Conservation (phyloP, 2,329 filamentous ascomycete genomes). For the Coleophoma eucalyptorum region DNA sequence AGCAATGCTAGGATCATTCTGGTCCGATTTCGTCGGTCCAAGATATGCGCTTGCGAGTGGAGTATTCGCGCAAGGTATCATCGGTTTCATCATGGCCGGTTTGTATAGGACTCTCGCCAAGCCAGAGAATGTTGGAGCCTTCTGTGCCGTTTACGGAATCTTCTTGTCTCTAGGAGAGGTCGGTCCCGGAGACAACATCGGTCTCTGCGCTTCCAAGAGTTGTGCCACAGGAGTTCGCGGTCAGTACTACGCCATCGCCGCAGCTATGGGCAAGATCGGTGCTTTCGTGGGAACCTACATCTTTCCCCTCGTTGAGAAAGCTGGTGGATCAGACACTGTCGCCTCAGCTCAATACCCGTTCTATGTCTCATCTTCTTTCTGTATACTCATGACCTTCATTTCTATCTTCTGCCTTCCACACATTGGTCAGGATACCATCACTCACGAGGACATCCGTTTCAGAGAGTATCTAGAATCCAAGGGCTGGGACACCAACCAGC, state of each 20-base stretch:
- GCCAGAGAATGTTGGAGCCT: slow-evolving; percentile 64
- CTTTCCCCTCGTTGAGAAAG: slow-evolving; percentile 66
- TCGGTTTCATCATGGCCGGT: slow-evolving; percentile 88
- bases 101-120: slow-evolving; percentile 68
- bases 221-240: slow-evolving; percentile 86
- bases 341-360: slow-evolving; percentile 82
- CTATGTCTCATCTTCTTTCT: slow-evolving; percentile 76
- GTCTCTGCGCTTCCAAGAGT: slow-evolving; percentile 80
- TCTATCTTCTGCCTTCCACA: slow-evolving; percentile 68
- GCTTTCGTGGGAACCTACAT: slow-evolving; percentile 86
- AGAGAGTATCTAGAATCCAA: slow-evolving; percentile 66
- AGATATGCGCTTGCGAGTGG: slow-evolving; percentile 69
- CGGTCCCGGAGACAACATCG: slow-evolving; percentile 89
- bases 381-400: slow-evolving; percentile 67
- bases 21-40: slow-evolving; percentile 76
- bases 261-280: slow-evolving; percentile 70
- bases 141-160: slow-evolving; percentile 76
- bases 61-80: slow-evolving; percentile 66
- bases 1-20: slow-evolving; percentile 70
- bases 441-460: slow-evolving; percentile 72
- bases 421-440: slow-evolving; percentile 83
- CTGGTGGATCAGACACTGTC: slow-evolving; percentile 49
- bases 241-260: slow-evolving; percentile 69
- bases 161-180: slow-evolving; percentile 77
- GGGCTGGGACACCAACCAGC: slow-evolving; percentile 68